phyloP scores from a whole-genome alignment of 2,329 filamentous ascomycete genomes.

The Aspergillus jensenii region DNA sequence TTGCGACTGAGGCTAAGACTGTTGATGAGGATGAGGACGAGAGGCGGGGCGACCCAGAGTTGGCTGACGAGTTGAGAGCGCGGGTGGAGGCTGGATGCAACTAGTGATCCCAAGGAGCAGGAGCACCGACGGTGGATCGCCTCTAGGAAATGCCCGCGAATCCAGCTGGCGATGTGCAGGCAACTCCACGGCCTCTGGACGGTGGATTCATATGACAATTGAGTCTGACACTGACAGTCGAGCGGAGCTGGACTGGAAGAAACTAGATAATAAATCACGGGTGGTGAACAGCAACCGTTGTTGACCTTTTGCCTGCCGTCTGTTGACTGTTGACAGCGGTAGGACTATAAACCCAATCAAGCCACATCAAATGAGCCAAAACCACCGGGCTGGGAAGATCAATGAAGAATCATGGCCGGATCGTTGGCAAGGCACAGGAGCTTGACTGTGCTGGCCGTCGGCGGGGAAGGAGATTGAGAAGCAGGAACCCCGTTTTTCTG shows the following conservation, averaged over 20 bases:
- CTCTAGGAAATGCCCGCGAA: slow-evolving; percentile 20
- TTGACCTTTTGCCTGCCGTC: not conserved
- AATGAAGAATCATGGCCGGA: not conserved
- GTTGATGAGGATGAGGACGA: not conserved
- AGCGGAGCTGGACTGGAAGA: not conserved
- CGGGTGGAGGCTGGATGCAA: slow-evolving; percentile 21
- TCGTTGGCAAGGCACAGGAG: not conserved
- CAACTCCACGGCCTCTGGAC: not conserved
- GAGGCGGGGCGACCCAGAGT: slow-evolving; percentile 23
- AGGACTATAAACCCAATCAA: not conserved
- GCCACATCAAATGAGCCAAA: not conserved
- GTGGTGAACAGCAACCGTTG: not conserved
- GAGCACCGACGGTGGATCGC: slow-evolving; percentile 20
- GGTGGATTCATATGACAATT: not conserved
- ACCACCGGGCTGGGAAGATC: not conserved
- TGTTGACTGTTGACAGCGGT: not conserved
- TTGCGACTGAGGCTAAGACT: no score
- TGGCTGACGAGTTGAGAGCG: slow-evolving; percentile 12
- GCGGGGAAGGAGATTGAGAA: slow-evolving; percentile 17
- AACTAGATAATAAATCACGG: not conserved
- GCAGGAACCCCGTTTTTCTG: slow-evolving; percentile 25
- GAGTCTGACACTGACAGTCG: not conserved
- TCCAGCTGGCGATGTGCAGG: slow-evolving; percentile 10
- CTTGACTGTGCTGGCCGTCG: not conserved
- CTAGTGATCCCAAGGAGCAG: slow-evolving; percentile 27